Evolutionary conservation across 257 asterid genomes (phyloP).

Genomic region (Jacaranda copaia): DNA sequence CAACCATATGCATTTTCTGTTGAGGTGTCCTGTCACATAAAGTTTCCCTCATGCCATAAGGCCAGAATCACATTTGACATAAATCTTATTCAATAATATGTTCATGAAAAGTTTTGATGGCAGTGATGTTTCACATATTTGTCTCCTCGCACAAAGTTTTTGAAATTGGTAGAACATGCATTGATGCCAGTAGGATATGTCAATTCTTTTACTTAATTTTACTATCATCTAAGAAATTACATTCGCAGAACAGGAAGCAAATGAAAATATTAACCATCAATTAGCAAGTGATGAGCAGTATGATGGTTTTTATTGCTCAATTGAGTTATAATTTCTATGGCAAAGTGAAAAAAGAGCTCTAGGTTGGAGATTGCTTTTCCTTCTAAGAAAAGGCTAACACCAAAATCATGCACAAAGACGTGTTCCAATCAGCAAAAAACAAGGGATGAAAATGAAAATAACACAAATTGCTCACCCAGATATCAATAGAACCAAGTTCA

Average conservation of each 20-base stretch:
- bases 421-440: neutral
- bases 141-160: too few relatives aligned
- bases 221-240: neutral
- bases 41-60: too few relatives aligned
- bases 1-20: neutral
- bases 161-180: too few relatives aligned
- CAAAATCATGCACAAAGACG: neutral
- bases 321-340: neutral
- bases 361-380: neutral
- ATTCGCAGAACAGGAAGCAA: neutral
- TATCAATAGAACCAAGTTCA: conserved; percentile 81
- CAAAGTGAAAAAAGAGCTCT: neutral
- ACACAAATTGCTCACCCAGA: conserved; percentile 67
- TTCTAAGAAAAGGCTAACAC: neutral
- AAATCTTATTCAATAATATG: too few relatives aligned
- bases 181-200: too few relatives aligned
- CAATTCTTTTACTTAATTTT: neutral
- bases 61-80: too few relatives aligned
- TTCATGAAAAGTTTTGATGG: too few relatives aligned
- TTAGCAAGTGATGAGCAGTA: neutral
- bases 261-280: neutral
- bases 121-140: too few relatives aligned
- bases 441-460: neutral
- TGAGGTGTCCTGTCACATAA: neutral
- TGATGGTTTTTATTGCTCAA: neutral